Conservation (phyloP, 208 protist genomes). For the Crithidia expoeki region DNA sequence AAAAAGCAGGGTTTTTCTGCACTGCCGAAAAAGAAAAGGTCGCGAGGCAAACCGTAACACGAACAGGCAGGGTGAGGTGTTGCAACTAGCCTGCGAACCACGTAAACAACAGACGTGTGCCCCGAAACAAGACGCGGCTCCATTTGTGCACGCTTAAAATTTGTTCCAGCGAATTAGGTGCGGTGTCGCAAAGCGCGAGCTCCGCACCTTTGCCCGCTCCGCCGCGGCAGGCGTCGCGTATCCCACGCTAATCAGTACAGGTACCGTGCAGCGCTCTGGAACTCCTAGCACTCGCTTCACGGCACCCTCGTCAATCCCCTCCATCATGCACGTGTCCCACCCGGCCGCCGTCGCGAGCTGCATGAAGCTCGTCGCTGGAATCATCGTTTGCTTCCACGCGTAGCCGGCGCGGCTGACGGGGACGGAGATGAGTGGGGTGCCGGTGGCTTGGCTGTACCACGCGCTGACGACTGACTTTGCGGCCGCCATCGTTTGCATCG, state of each 20-base stretch:
- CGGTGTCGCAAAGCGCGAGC: conserved; percentile 50
- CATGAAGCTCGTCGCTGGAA: conserved; percentile 80
- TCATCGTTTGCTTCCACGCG: conserved; percentile 90
- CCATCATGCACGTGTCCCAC: conserved; percentile 76
- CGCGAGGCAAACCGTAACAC: too few species aligned
- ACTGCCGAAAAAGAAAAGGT: too few species aligned
- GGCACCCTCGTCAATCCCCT: conserved; percentile 85
- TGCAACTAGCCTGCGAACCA: too few species aligned
- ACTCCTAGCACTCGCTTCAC: conserved; percentile 71
- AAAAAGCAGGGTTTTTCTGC: too few species aligned
- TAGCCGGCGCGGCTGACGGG: conserved; percentile 74
- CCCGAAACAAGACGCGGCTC: not conserved
- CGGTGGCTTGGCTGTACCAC: conserved; percentile 60
- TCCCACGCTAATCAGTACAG: conserved; percentile 80
- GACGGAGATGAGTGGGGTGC: conserved; percentile 64
- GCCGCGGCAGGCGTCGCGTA: conserved; percentile 39
- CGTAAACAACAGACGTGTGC: not conserved
- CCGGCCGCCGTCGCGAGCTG: conserved; percentile 65
- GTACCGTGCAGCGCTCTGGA: conserved; percentile 76
- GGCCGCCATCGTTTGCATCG: conserved; percentile 49
- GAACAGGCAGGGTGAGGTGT: too few species aligned
- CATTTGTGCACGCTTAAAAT: conserved; percentile 28
- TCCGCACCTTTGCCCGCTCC: conserved; percentile 27
- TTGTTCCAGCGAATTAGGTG: conserved; percentile 71
- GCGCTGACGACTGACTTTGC: conserved; percentile 57